Base-by-base conservation (phyloP, 225 moss, liverwort and hornwort genomes). In the Climacium dendroides region DNA sequence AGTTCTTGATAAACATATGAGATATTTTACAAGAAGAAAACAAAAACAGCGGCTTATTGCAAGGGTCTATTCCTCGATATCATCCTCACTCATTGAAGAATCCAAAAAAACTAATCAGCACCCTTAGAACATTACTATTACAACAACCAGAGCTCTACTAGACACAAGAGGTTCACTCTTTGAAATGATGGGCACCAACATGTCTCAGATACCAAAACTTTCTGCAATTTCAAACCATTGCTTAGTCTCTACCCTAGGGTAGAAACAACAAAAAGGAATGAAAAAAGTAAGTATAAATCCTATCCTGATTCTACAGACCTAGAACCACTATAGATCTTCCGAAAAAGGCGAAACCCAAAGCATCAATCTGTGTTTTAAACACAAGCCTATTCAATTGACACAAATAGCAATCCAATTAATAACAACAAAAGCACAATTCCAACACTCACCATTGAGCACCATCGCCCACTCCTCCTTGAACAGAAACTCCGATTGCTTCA, bases 381-480 rank as follows among this genome's bases (percentile, higher is more conserved):
- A 72, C 59, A 48, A 52, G 39, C 32, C 3, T 17, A 10, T 7
- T 50, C 37, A 55, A 78, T 10, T 55, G 55, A 57, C 24, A 67
- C 53, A 28, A 37, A 45, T 48, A 41, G 66, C 5, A 57, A 30
- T 72, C 7, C 60, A 79, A 80, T 69, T 15, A 28, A 69, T 5
- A 14, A 28, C n/a, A 58, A 12, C 25, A 58, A 7, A 57, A 57
- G 30, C n/a, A 70, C 15, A 55, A 71, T 15, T 71, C 41, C 62
- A 39, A 76, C 76, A 59, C 64, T 86, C 88, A 94, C 92, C 92
- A 65, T 85, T 74, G 75, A 92, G 78, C 60, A 94, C 89, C 59
- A 60, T 55, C 28, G 80, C 92, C 94, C 94, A 94, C 39, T 89
- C 89, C 75, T 92, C 89, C 13, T 47, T 82, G 83, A 94, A 94